Evolutionary conservation across 2,329 filamentous ascomycete genomes (phyloP), one percentile per base, ranked within the genome.

Genomic region (Botrytis squamosa): DNA sequence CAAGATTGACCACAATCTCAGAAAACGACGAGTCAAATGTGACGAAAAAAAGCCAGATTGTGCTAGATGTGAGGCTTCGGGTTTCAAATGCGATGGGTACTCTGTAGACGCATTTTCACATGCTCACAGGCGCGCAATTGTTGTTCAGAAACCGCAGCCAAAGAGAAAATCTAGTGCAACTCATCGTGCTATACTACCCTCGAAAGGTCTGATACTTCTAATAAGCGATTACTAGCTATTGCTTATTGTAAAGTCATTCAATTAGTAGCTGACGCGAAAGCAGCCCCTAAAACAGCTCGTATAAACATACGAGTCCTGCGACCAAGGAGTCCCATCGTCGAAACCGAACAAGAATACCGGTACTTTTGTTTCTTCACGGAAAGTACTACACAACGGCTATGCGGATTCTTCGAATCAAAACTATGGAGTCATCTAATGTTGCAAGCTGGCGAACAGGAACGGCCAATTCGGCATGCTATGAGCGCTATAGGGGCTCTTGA

Each of bases 401-500:
- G 33, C 42, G 60, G 38, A 20, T 55, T 33, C 42, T 66, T 55
- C 33, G 36, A 66, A 42, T 66, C n/a, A 0, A 71, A 66, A 40
- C 29, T 66, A 33, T 71, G 46, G 70, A 52, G 25, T 9, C 33
- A 55, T 38, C 29, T 65, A 5, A 55, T 65, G n/a, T 25, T 55
- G 29, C 70, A 65, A 42, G 42, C 60, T 22, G 70, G 42, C 7
- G 70, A 66, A n/a, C 16, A 33, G 29, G 60, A 71, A 42, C 10
- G 22, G 20, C 12, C 60, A 25, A 66, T 71, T 14, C 36, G 70
- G 16, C 60, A 65, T 33, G 59, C 70, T n/a, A 33, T 52, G 44
- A 49, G 40, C n/a, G 69, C 69, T 18, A 71, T 71, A 29, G 69
- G 42, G 25, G 59, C 70, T 25, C 33, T 71, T 25, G 70, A 64